Base-by-base conservation (phyloP, 2,329 filamentous ascomycete genomes). In the Hypoxylon sp. region DNA sequence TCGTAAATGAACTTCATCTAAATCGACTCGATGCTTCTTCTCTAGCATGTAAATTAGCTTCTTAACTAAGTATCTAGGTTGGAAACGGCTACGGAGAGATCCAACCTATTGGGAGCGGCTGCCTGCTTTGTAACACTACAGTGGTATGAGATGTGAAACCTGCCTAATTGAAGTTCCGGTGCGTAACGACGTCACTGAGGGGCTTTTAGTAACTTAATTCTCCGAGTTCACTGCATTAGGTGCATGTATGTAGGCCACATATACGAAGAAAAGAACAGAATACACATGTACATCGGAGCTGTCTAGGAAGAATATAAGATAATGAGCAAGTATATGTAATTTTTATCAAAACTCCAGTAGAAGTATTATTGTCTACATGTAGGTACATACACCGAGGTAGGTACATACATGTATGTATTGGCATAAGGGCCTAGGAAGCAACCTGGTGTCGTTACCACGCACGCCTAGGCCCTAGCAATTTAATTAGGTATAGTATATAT, bases 181-280 rank as follows among this genome's bases (percentile, higher is more conserved):
- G 52, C 45, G 43, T 50, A 51, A 43, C 65, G 61, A 70, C 68
- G 68, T 70, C 68, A 70, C 63, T 19, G 68, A 65, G 68, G 60
- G 65, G 68, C 58, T 48, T 38, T 5, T n/a, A n/a, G 38, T 19
- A 38, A 46, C 25, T 38, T 56, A 2, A 59, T 59, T 43, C 38
- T 55, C 61, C 64, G 50, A 63, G 21, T 57, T 60, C 23, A 14
- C 21, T 48, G 43, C 38, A 34, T 50, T 5, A 23, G 23, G 5
- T 5, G 23, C 23, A 23, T n/a, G n/a, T n/a, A n/a, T n/a, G n/a
- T 46, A 43, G n/a, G n/a, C 14, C 38, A 43, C 38, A 21, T 43
- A 21, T n/a, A 43, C 9, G 38, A 43, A n/a, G 17, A 38, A 14
- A 9, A 43, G n/a, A 11, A 9, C 11, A 9, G 17, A 43, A 43